A percentile compares a stretch with the other conserved stretches of the same genome.
phyloP scores from a whole-genome alignment of 2,329 filamentous ascomycete species.

The Ophiostoma angusticollis region DNA sequence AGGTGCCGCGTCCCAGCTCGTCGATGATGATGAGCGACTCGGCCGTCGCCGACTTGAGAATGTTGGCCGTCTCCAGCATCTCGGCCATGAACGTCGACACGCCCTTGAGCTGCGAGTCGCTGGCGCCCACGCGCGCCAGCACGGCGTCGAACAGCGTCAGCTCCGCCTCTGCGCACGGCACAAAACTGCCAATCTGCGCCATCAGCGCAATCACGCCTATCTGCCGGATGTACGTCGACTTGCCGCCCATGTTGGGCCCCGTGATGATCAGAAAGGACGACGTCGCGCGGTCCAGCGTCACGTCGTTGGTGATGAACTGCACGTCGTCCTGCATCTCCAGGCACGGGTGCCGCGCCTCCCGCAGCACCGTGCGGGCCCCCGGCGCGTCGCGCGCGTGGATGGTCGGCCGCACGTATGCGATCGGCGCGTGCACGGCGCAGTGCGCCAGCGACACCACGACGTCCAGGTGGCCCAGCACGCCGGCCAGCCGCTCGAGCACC shows the following conservation, averaged over 20 bases:
- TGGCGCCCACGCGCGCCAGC: constrained; percentile 86
- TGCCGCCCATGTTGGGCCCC: constrained; percentile 97
- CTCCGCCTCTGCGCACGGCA: constrained; percentile 81
- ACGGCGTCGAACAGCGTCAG: constrained; percentile 95
- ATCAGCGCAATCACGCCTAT: constrained; percentile 94
- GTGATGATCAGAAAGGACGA: constrained; percentile 95
- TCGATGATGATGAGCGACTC: constrained; percentile 98
- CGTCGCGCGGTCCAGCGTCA: constrained; percentile 60
- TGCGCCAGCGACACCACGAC: constrained; percentile 92
- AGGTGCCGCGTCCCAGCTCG: constrained; percentile 89
- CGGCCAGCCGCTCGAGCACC: constrained; percentile 78
- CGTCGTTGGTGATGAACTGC: constrained; percentile 96
- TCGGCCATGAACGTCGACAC: constrained; percentile 99
- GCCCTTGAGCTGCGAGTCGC: constrained; percentile 92
- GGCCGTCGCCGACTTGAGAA: constrained; percentile 87
- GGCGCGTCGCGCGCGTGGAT: constrained; percentile 74
- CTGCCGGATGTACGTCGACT: constrained; percentile 95
- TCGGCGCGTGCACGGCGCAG: constrained; percentile 82
- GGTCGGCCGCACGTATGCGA: constrained; percentile 78
- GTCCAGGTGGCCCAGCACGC: constrained; percentile 81
- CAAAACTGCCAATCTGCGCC: constrained; percentile 94
- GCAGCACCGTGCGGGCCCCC: constrained; percentile 72
- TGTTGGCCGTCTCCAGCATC: constrained; percentile 98
- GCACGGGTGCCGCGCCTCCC: constrained; percentile 88
- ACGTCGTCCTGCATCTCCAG: constrained; percentile 99